These are phyloP conservation scores for Penicillium sp. DNA, from an alignment of 2,329 filamentous ascomycete genomes.

Conservation along the genomic window DNA sequence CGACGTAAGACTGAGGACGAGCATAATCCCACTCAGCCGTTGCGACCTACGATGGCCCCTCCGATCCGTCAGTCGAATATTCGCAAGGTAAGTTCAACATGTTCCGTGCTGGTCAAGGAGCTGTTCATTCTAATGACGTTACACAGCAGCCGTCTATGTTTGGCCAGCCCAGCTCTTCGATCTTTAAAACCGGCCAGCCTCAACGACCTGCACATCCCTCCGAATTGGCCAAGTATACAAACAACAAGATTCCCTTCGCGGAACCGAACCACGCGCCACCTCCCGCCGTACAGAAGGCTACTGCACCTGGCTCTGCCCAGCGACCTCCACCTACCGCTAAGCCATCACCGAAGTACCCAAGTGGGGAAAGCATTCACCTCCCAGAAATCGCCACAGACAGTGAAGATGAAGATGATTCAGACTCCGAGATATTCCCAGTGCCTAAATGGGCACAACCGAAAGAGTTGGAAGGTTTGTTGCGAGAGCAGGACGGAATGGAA, in stretches of 20 bases:
- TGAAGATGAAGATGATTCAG: slow-evolving; percentile 74
- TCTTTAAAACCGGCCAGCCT: slow-evolving; percentile 55
- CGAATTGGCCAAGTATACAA: slow-evolving; percentile 86
- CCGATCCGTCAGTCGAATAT: slow-evolving; percentile 80
- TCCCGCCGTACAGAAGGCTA: slow-evolving; percentile 64
- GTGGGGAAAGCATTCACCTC: slow-evolving; percentile 86
- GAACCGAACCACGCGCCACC: slow-evolving; percentile 63
- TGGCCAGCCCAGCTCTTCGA: slow-evolving; percentile 40
- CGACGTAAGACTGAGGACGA: slow-evolving; percentile 77
- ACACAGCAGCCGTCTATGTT: slow-evolving; percentile 47
- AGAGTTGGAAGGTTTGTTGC: slow-evolving; percentile 73
- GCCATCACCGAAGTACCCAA: slow-evolving; percentile 82
- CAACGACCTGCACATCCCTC: slow-evolving; percentile 68
- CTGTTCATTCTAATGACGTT: slow-evolving; percentile 20
- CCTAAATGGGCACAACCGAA: slow-evolving; percentile 90
- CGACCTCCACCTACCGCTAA: slow-evolving; percentile 48
- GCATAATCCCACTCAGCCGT: slow-evolving; percentile 63
- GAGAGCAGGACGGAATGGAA: slow-evolving; percentile 72
- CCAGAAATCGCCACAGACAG: slow-evolving; percentile 96
- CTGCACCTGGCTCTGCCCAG: slow-evolving; percentile 56
- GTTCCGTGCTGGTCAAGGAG: background rate
- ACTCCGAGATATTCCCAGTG: slow-evolving; percentile 63
- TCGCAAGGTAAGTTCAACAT: slow-evolving; percentile 62
- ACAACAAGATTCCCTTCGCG: slow-evolving; percentile 87
- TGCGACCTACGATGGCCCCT: slow-evolving; percentile 74